These are phyloP conservation scores for Colletotrichum limetticola DNA, from an alignment of 2,329 filamentous ascomycete species.

Conservation along the genomic window DNA sequence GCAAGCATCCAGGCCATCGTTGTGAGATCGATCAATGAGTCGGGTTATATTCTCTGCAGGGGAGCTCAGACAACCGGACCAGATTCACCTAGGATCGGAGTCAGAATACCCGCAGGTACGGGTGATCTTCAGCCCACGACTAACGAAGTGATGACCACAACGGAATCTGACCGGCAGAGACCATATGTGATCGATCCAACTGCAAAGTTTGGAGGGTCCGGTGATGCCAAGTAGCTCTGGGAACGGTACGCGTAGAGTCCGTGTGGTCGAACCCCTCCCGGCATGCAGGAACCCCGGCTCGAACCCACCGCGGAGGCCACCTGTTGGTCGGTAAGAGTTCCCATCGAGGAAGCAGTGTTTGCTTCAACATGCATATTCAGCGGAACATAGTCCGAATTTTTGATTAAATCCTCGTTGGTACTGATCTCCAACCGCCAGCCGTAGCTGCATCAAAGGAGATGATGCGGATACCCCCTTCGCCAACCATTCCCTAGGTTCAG, in stretches of 20 bases:
- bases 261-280: no score
- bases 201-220: no score
- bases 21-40: not conserved
- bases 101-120: not conserved
- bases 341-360: not conserved
- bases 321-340: not conserved
- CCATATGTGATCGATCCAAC: no score
- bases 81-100: not conserved
- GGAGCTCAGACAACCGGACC: not conserved
- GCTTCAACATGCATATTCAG: not conserved
- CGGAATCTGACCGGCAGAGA: no score
- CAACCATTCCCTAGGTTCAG: not conserved
- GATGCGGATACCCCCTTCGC: not conserved
- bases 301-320: conserved; percentile 9
- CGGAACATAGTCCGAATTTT: not conserved
- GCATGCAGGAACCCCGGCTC: not conserved
- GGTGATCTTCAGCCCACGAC: no score
- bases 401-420: not conserved
- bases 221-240: no score
- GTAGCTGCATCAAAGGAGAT: not conserved
- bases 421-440: not conserved
- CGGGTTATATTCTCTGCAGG: not conserved
- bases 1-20: not conserved
- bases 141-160: no score
- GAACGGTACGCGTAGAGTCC: no score